Conservation (phyloP, 2,329 filamentous ascomycete genomes). For the Aspergillus sp. region DNA sequence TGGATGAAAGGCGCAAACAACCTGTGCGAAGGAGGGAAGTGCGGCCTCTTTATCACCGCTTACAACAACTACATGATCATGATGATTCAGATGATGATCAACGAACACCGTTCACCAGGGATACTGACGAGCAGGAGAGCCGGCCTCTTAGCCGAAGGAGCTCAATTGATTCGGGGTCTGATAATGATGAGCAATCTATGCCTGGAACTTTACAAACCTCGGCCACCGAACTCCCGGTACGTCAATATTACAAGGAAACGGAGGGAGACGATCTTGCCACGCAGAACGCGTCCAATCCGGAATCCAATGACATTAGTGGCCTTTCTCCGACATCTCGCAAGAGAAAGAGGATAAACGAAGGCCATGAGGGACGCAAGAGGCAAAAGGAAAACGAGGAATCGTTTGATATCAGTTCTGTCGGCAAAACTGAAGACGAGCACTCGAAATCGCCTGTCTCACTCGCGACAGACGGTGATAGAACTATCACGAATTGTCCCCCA, state of each 20-base stretch:
- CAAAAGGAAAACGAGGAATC: slow-evolving; percentile 79
- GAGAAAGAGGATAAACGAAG: slow-evolving; percentile 64
- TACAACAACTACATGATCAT: slow-evolving; percentile 67
- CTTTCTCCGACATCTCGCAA: slow-evolving; percentile 56
- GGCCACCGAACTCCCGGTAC: slow-evolving; percentile 8
- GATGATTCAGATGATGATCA: slow-evolving; percentile 84
- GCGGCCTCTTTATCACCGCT: slow-evolving; percentile 72
- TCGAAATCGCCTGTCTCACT: slow-evolving; percentile 16
- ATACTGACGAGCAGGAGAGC: slow-evolving; percentile 81
- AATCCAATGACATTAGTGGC: slow-evolving; percentile 37
- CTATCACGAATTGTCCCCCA: neutral
- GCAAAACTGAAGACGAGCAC: slow-evolving; percentile 47
- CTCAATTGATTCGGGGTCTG: slow-evolving; percentile 46
- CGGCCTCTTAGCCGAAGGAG: slow-evolving; percentile 67
- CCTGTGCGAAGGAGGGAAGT: slow-evolving; percentile 55
- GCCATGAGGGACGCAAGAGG: slow-evolving; percentile 66
- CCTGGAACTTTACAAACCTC: slow-evolving; percentile 18
- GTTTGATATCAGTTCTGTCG: slow-evolving; percentile 56
- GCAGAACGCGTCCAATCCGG: slow-evolving; percentile 5
- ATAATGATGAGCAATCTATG: slow-evolving; percentile 36
- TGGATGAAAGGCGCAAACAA: slow-evolving; percentile 59
- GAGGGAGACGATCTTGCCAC: slow-evolving; percentile 5
- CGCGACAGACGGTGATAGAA: slow-evolving; percentile 26
- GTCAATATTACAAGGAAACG: neutral
- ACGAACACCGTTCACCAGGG: slow-evolving; percentile 58